phyloP scores from a whole-genome alignment of 768 basidiomycete species.

The Xerocomellus intermedius region DNA sequence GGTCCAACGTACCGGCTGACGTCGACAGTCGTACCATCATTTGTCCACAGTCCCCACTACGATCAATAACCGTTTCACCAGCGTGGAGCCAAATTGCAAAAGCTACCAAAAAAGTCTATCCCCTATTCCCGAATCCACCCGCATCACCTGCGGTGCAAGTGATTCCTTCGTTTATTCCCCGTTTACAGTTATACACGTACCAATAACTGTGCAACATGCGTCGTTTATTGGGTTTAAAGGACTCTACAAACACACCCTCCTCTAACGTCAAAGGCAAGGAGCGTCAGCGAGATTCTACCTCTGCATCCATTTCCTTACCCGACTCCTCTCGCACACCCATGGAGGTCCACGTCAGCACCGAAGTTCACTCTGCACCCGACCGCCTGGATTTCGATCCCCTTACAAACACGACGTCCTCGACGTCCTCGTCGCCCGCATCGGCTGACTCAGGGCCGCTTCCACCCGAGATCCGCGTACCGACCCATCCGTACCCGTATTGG shows the following conservation, averaged over 20 bases:
- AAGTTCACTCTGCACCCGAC: constrained; percentile 25
- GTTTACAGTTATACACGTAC: constrained; percentile 10
- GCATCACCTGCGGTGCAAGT: constrained; percentile 19
- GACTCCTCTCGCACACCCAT: constrained; percentile 11
- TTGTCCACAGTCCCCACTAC: not conserved
- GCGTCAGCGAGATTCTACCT: constrained; percentile 15
- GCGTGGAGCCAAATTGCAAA: not conserved
- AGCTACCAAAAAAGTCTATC: constrained; percentile 3
- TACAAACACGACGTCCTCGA: constrained; percentile 15
- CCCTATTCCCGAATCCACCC: constrained; percentile 8
- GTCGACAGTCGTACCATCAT: not conserved
- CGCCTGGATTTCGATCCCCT: constrained; percentile 17
- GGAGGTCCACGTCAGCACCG: constrained; percentile 31
- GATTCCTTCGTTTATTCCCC: constrained; percentile 16
- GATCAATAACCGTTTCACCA: constrained; percentile 7
- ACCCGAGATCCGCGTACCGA: constrained; percentile 33
- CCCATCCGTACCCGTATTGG: constrained; percentile 36
- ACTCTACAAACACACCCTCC: constrained; percentile 10
- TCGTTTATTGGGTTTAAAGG: constrained; percentile 31
- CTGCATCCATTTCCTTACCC: constrained; percentile 1
- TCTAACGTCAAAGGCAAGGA: constrained; percentile 26
- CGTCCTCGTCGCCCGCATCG: constrained; percentile 23
- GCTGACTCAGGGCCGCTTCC: constrained; percentile 23
- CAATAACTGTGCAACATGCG: constrained; percentile 26
- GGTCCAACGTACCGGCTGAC: constrained; percentile 3